A percentile compares a stretch with the other conserved stretches of the same genome.
Conservation (phyloP, 2,329 filamentous ascomycete species). For the Purpureocillium takamizusanense region DNA sequence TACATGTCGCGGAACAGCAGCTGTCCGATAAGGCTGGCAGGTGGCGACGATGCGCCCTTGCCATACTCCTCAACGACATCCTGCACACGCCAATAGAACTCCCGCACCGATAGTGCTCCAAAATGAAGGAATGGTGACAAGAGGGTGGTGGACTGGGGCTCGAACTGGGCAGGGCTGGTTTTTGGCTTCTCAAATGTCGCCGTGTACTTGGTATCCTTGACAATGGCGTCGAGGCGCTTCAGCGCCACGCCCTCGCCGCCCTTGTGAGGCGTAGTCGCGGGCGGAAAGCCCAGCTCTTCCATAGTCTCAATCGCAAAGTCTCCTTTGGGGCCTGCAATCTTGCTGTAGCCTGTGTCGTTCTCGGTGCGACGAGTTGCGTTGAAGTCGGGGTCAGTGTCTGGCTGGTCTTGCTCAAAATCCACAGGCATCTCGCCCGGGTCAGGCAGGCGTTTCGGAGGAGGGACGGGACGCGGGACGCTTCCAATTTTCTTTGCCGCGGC, state of each 20-base stretch:
- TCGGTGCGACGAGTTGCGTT: conserved; percentile 47
- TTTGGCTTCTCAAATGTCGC: conserved; percentile 70
- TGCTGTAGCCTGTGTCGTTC: conserved; percentile 47
- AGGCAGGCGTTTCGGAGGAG: conserved; percentile 49
- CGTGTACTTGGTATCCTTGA: conserved; percentile 55
- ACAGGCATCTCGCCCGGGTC: conserved; percentile 56
- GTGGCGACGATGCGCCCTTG: conserved; percentile 48
- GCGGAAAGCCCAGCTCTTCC: conserved; percentile 58
- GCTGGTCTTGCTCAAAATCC: conserved; percentile 46
- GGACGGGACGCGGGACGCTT: conserved; percentile 49
- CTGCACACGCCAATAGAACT: conserved; percentile 65
- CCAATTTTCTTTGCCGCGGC: conserved; percentile 55
- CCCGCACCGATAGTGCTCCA: conserved; percentile 58
- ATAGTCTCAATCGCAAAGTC: conserved; percentile 66
- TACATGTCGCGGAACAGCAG: conserved; percentile 78
- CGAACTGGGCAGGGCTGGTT: conserved; percentile 65
- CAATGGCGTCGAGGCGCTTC: conserved; percentile 45
- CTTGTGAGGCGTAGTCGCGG: conserved; percentile 56
- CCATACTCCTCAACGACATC: conserved; percentile 51
- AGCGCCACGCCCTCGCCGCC: conserved; percentile 64
- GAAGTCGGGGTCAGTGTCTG: conserved; percentile 44
- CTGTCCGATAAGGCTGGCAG: conserved; percentile 63
- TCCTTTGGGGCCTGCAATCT: conserved; percentile 55
- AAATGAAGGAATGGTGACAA: conserved; percentile 69
- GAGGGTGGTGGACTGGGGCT: conserved; percentile 63